A percentile compares a stretch with the other conserved stretches of the same genome.
Conservation (phyloP, 1,139 yeast species). For the Taphrina populina region DNA sequence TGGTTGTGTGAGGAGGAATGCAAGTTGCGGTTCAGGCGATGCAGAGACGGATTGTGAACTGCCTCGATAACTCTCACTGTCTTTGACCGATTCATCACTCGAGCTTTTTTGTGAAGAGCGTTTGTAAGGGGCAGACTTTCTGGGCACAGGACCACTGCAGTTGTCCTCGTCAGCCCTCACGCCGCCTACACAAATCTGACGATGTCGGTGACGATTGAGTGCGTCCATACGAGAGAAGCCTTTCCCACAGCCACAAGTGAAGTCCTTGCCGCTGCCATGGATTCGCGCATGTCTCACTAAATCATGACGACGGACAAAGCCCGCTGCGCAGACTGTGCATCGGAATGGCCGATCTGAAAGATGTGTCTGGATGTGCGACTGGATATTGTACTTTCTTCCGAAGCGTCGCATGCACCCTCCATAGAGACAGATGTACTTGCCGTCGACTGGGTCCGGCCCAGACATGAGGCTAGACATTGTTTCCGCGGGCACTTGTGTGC, state of each 20-base stretch:
- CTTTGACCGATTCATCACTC: slow-evolving; percentile 9
- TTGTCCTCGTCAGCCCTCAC: no score
- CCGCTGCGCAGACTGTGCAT: slow-evolving; percentile 60
- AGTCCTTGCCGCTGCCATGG: slow-evolving; percentile 68
- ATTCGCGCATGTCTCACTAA: slow-evolving; percentile 85
- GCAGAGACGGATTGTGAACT: slow-evolving; percentile 12
- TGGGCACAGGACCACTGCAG: background rate
- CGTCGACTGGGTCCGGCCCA: slow-evolving; percentile 72
- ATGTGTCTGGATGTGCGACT: slow-evolving; percentile 97
- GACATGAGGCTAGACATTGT: slow-evolving; percentile 36
- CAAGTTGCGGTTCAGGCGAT: slow-evolving; percentile 3
- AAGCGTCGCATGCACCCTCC: slow-evolving; percentile 80
- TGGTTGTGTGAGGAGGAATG: background rate
- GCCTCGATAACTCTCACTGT: background rate
- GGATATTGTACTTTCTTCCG: slow-evolving; percentile 85
- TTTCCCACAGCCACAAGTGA: slow-evolving; percentile 85
- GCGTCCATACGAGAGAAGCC: slow-evolving; percentile 89
- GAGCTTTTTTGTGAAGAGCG: background rate
- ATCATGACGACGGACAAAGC: slow-evolving; percentile 89
- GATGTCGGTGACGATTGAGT: slow-evolving; percentile 70
- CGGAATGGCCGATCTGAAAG: slow-evolving; percentile 83
- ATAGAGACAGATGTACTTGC: slow-evolving; percentile 67
- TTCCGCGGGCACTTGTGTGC: slow-evolving; percentile 36
- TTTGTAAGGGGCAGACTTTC: background rate
- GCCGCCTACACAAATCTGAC: slow-evolving; percentile 70